Conservation (phyloP, 2,329 filamentous ascomycete species). For the Fusarium fracticaudum region DNA sequence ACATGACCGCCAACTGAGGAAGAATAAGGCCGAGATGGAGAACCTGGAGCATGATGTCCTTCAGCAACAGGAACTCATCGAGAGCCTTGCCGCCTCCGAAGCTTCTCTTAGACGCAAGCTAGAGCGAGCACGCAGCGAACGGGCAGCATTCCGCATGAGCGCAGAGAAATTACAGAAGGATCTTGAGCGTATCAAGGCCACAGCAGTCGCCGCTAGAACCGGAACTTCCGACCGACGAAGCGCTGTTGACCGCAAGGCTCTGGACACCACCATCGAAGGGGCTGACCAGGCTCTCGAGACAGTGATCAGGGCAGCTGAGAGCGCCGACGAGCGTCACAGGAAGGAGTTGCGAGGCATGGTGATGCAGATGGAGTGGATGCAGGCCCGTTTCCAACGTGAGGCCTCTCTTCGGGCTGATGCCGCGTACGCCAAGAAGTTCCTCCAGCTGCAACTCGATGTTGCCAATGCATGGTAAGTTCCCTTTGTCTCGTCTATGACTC, state of each 20-base stretch:
- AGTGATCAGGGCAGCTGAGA: constrained; percentile 66
- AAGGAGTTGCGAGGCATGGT: constrained; percentile 83
- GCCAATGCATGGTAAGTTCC: constrained; percentile 87
- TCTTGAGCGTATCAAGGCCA: constrained; percentile 56
- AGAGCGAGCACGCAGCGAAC: constrained; percentile 73
- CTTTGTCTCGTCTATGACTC: background rate
- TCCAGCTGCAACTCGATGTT: constrained; percentile 81
- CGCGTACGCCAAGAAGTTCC: constrained; percentile 86
- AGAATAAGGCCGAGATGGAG: constrained; percentile 71
- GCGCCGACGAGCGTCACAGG: constrained; percentile 74
- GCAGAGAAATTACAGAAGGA: constrained; percentile 65
- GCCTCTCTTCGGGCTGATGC: constrained; percentile 81
- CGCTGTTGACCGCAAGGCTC: constrained; percentile 35
- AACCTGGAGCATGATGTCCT: constrained; percentile 77
- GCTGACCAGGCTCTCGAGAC: constrained; percentile 65
- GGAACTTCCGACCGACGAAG: constrained; percentile 14
- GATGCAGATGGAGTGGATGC: constrained; percentile 91
- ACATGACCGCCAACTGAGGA: constrained; percentile 68
- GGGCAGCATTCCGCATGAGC: constrained; percentile 63
- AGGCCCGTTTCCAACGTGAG: constrained; percentile 82
- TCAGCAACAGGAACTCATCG: constrained; percentile 74
- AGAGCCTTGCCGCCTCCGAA: constrained; percentile 65
- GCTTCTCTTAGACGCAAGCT: constrained; percentile 72
- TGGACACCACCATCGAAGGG: constrained; percentile 47
- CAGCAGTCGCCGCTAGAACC: constrained; percentile 46